phyloP scores from a whole-genome alignment of 306 rosid genomes.

The Coriaria nepalensis region DNA sequence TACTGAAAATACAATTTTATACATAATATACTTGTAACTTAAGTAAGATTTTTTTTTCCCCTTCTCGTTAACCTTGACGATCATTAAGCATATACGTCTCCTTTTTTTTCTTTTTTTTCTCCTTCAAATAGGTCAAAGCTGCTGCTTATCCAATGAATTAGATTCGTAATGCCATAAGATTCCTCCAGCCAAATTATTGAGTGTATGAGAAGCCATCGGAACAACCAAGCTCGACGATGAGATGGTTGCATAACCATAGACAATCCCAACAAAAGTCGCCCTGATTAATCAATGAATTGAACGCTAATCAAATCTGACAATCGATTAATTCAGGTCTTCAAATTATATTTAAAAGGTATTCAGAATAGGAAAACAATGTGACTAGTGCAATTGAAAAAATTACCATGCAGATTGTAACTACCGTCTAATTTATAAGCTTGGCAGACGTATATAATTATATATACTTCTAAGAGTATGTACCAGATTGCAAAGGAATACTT shows the following conservation, averaged over 20 bases:
- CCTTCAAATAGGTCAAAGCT: too few species aligned
- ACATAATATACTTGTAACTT: too few species aligned
- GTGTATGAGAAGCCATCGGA: constrained; percentile 82
- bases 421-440: neutral
- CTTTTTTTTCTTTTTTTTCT: too few species aligned
- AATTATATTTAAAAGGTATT: too few species aligned
- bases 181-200: constrained; percentile 77
- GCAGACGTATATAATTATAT: neutral
- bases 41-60: too few species aligned
- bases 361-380: too few species aligned
- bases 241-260: constrained; percentile 74
- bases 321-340: too few species aligned
- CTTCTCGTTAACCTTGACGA: neutral
- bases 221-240: constrained; percentile 61
- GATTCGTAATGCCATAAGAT: constrained; percentile 56
- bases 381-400: too few species aligned
- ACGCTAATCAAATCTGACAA: too few species aligned
- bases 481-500: constrained; percentile 80
- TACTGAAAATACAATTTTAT: too few species aligned
- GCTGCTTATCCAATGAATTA: constrained; percentile 18
- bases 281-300: too few species aligned
- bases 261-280: constrained; percentile 89
- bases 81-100: too few species aligned
- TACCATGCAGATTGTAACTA: constrained; percentile 9
- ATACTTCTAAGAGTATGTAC: constrained; percentile 33